Evolutionary conservation across 2,329 filamentous ascomycete genomes (phyloP).

Genomic region (Claviceps africana): DNA sequence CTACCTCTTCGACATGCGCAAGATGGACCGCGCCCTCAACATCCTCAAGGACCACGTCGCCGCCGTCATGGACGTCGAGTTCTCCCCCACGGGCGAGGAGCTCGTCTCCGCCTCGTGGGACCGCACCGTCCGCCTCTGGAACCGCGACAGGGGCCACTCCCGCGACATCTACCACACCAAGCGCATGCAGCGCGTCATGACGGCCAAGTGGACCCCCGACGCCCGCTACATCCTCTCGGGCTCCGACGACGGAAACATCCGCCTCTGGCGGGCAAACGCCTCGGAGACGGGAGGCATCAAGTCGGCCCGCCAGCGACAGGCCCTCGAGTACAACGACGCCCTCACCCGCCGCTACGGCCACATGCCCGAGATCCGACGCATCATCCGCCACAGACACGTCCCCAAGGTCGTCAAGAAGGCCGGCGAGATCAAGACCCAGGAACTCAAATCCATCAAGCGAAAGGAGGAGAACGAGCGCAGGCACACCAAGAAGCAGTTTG

Average conservation of each 20-base stretch:
- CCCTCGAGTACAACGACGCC: conserved; percentile 82
- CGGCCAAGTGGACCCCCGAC: conserved; percentile 73
- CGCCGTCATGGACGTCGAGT: conserved; percentile 94
- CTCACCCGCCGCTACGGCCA: conserved; percentile 74
- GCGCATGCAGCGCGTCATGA: conserved; percentile 91
- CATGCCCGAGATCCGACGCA: conserved; percentile 91
- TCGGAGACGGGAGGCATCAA: conserved; percentile 75
- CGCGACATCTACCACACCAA: conserved; percentile 95
- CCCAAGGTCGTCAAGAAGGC: conserved; percentile 94
- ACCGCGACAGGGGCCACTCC: conserved; percentile 64
- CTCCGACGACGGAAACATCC: conserved; percentile 78
- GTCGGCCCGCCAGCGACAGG: conserved; percentile 68
- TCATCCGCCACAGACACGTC: conserved; percentile 79
- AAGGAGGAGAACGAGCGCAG: conserved; percentile 88
- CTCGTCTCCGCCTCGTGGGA: conserved; percentile 78
- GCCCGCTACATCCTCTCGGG: conserved; percentile 80
- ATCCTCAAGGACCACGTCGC: conserved; percentile 78
- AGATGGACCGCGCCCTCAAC: conserved; percentile 75
- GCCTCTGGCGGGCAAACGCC: conserved; percentile 81
- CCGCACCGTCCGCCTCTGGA: conserved; percentile 78
- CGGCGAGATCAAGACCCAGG: conserved; percentile 81
- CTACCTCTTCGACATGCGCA: conserved; percentile 82
- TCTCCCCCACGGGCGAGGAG: conserved; percentile 86
- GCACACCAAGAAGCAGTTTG: conserved; percentile 72
- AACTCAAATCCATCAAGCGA: conserved; percentile 75